Base-by-base conservation (phyloP, 441 rosid genomes). In the Manihot esculenta region DNA sequence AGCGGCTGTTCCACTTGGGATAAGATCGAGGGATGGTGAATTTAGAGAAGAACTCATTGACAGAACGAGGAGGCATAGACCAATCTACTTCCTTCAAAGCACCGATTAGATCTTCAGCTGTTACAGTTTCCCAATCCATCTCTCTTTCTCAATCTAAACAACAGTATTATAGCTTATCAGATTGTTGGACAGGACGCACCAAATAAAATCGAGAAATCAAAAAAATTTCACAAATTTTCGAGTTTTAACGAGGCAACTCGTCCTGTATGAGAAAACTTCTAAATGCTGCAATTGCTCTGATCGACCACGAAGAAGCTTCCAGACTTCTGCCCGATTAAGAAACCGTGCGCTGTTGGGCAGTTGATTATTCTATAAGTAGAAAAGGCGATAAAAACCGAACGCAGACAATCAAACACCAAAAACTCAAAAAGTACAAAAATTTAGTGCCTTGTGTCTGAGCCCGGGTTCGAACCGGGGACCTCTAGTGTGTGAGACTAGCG, bases 381-480 rank as follows among this genome's bases (percentile, higher is more conserved):
- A n/a, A n/a, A n/a, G n/a, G n/a, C n/a, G n/a, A n/a, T n/a, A n/a
- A n/a, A n/a, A n/a, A n/a, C n/a, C n/a, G n/a, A n/a, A n/a, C n/a
- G n/a, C n/a, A n/a, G n/a, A n/a, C n/a, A n/a, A n/a, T n/a, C n/a
- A n/a, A n/a, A n/a, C n/a, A n/a, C n/a, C n/a, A n/a, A n/a, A n/a
- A n/a, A n/a, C n/a, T n/a, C n/a, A n/a, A n/a, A n/a, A n/a, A n/a
- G n/a, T n/a, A n/a, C n/a, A n/a, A n/a, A n/a, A n/a, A n/a, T n/a
- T n/a, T n/a, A n/a, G n/a, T n/a, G n/a, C n/a, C n/a, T n/a, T n/a
- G n/a, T 35, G 41, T 35, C 41, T 35, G 41, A 35, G 41, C 41
- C 97, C 93, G 93, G 92, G 89, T 87, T 93, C 97, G 94, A 90
- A 93, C 97, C 88, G 88, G 97, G 88, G 94, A 88, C 93, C 95